Evolutionary conservation across 148 eudicot species (phyloP), one percentile per base, ranked within the genome.

Genomic region (Vaccinium darrowii): DNA sequence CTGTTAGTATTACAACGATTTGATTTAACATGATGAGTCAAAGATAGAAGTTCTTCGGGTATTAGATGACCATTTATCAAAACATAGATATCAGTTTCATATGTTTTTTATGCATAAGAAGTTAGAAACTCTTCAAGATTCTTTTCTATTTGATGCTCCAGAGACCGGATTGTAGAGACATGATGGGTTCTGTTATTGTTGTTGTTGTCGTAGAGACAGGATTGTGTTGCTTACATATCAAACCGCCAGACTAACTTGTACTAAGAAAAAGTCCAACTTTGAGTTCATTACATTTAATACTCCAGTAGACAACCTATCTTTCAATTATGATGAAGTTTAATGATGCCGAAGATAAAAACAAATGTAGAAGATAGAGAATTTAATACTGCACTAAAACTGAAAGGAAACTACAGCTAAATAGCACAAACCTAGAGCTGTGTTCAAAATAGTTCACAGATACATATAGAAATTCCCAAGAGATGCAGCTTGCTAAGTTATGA

Each of bases 291-390:
- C 11, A 80, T 80, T 30, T n/a, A 33, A 56, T 15, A 80, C 43
- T 36, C n/a, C 9, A 7, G 36, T 6, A 78, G 81, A 78, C 21
- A 52, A 51, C 27, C 62, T 47, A 81, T 43, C 2, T 8, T 80
- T 80, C 5, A 18, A 58, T 36, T 16, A 23, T 67, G 54, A 49
- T 58, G 82, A 15, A 57, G 67, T 58, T 65, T 18, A 58, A 57
- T 27, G 52, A 80, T 7, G 71, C 71, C 69, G 19, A 80, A 33
- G 49, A 80, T 57, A 18, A 80, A 80, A 23, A 33, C 36, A 80
- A 56, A 79, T 47, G 30, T 36, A 8, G 51, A n/a, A 81, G 33
- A 60, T 58, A 63, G 39, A 7, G 15, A 36, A 25, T 57, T 57
- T 33, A 11, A 67, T 67, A 10, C 7, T 19, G 27, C 14, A 12